Conservation (phyloP, 2,329 filamentous ascomycete genomes). For the Aurifilum marmelostoma region DNA sequence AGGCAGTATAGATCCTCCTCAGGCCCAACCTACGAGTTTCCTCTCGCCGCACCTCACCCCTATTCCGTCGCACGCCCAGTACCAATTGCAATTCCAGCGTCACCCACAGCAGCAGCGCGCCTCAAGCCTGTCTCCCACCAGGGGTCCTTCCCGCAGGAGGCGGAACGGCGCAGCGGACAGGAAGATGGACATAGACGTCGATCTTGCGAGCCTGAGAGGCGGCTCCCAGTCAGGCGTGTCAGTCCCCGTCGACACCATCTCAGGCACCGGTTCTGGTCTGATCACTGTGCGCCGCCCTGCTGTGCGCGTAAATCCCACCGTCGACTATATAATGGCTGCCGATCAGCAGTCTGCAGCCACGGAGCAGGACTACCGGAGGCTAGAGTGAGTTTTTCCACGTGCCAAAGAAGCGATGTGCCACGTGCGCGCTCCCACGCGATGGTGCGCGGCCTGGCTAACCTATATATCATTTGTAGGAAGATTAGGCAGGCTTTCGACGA, state of each 20-base stretch:
- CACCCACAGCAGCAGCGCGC: conserved; percentile 36
- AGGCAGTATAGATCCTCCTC: conserved; percentile 30
- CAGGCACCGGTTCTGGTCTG: conserved; percentile 26
- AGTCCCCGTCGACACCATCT: conserved; percentile 28
- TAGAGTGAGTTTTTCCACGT: conserved; percentile 22
- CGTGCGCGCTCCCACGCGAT: not conserved
- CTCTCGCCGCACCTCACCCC: conserved; percentile 35
- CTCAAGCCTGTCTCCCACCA: conserved; percentile 40
- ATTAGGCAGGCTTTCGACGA: conserved; percentile 57
- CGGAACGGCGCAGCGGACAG: conserved; percentile 16
- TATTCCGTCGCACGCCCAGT: conserved; percentile 31
- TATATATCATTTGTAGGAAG: conserved; percentile 25
- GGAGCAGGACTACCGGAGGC: conserved; percentile 16
- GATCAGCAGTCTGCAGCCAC: conserved; percentile 18
- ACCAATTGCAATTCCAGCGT: conserved; percentile 32
- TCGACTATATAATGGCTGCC: conserved; percentile 14
- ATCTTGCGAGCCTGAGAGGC: conserved; percentile 4
- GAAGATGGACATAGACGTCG: conserved; percentile 25
- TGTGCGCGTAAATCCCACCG: conserved; percentile 15
- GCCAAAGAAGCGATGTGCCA: not conserved
- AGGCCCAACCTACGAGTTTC: conserved; percentile 32
- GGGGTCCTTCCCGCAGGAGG: conserved; percentile 21
- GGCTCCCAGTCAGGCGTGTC: conserved; percentile 11
- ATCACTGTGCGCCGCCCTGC: conserved; percentile 27
- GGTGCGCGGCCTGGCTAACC: conserved; percentile 2